Evolutionary conservation across 495 filamentous ascomycete genomes (phyloP), one percentile per base, ranked within the genome.

Genomic region (Saxophila tyrrhenica): DNA sequence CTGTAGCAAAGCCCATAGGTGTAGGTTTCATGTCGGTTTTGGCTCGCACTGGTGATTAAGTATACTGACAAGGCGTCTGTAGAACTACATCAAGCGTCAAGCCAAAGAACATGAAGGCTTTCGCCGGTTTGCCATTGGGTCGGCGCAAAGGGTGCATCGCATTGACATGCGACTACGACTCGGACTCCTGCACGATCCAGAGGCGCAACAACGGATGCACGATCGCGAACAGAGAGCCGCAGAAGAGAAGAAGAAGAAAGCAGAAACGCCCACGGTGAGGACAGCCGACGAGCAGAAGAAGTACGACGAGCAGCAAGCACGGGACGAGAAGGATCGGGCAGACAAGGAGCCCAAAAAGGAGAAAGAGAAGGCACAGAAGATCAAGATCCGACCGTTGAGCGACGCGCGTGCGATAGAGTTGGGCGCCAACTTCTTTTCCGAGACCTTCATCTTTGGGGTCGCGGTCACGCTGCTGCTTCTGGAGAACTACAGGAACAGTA

Each of bases 391-490:
- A 51, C 84, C 94, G 1, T 73, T 99, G 1, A 84, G 87, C 29
- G 94, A 99, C 62, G 78, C 79, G 15, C 96, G 97, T 64, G 92
- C 92, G 3, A 94, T 99, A 24, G 92, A 99, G 65, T 78, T 89
- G 7, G 94, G 95, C 23, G 94, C 92, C 10, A 94, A 94, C 54
- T 95, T 99, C 50, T 83, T 94, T 48, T 88, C 87, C 41, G 92
- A 99, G 62, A 72, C 78, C 0, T 99, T 99, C 65, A 79, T 99
- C 25, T 85, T 97, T 52, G 50, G 79, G 3, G 88, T 97, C 15
- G 94, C 85, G 1, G 81, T 82, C 13, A 76, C 74, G 0, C 66
- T 97, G 60, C 84, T 99, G 39, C 65, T 94, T 1, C 90, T 85
- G 54, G 92, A 99, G 69, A 85, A 83, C 21, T 82, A 78, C 65